Base-by-base conservation (phyloP, 371 early-diverging fungal species). In the Basidiobolus meristosporus region DNA sequence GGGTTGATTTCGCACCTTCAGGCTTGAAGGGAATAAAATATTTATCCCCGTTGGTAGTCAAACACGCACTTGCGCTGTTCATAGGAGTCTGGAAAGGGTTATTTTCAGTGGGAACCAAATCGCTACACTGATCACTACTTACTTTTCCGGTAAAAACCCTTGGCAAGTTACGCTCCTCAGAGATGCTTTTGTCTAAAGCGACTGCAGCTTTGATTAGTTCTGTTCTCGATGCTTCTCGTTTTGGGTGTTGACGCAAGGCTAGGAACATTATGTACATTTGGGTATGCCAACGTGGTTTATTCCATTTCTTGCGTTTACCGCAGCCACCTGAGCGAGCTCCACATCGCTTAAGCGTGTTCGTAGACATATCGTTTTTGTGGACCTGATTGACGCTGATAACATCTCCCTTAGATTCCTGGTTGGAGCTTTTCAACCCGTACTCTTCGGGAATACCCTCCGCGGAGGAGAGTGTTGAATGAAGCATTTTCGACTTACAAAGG, bases 121-220 rank as follows among this genome's bases (percentile, higher is more conserved):
- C 12, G 10, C 11, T 1, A 3, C 17, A 41, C 15, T 16, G 31
- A 20, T 39, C n/a, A 22, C 36, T 30, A 30, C 31, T 45, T 65
- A 78, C 82, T 69, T 83, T 85, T 43, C 89, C 89, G 19, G 70
- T 64, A 45, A 88, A 88, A 19, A 75, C 77, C 32, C 63, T 60
- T 3, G 81, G 84, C 18, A 87, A 44, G 7, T 71, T 67, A 9
- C 70, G 62, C 41, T 81, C 77, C 38, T 57, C 52, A 36, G 84
- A 77, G 18, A 80, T 70, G 40, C 68, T 66, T 41, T 59, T 57
- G 48, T 88, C 89, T 36, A 84, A 43, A 9, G 61, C 70, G 12
- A 88, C 58, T 2, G 85, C 83, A 14, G 59, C 63, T 35, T 64
- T 62, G 34, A 88, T 77, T 23, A 88, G 52, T 14, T 79, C 73